Evolutionary conservation across 768 basidiomycete species (phyloP), one percentile per base, ranked within the genome.

Genomic region (Lactifluus subvellereus): DNA sequence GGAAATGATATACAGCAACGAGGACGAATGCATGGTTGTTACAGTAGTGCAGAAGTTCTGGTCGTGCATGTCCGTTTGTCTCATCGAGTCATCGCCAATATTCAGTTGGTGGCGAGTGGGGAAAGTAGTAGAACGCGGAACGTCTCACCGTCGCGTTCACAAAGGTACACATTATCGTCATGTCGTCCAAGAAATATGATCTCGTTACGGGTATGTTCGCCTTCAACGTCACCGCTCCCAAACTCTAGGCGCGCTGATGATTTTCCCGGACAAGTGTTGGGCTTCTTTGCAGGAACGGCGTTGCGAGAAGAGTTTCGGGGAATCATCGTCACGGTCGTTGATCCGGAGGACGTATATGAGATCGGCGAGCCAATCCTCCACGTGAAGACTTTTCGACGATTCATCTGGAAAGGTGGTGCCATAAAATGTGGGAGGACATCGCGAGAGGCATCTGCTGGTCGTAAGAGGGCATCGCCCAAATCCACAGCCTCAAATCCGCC

Each of bases 401-500:
- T 90, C 67, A 83, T 79, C 57, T 80, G 83, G 20, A 80, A 84
- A 13, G 78, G 73, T 7, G 85, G 77, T 10, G 88, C 81, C 51
- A 79, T 77, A 70, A 89, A 94, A 65, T 87, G 78, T 1, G 91
- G 91, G n/a, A 92, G 69, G 8, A 75, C 72, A 4, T 83, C 84
- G 53, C 91, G 82, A 6, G 91, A 93, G 67, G 86, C 83, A 69
- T 94, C 91, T 0, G 85, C 91, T 30, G 91, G 91, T 59, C 80
- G 83, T 58, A 93, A 77, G 47, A 94, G 74, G 5, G 90, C 91
- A 71, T 94, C 91, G 32, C 84, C 79, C 38, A 93, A 77, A 68
- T 92, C 88, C 35, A 91, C 85, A 0, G 82, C 91, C 69, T 94
- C 91, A 42, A 94, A 73, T 3, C 92, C 91, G 37, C 91, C 90